phyloP scores from a whole-genome alignment of 208 protist genomes.

The Naegleria fowleri region DNA sequence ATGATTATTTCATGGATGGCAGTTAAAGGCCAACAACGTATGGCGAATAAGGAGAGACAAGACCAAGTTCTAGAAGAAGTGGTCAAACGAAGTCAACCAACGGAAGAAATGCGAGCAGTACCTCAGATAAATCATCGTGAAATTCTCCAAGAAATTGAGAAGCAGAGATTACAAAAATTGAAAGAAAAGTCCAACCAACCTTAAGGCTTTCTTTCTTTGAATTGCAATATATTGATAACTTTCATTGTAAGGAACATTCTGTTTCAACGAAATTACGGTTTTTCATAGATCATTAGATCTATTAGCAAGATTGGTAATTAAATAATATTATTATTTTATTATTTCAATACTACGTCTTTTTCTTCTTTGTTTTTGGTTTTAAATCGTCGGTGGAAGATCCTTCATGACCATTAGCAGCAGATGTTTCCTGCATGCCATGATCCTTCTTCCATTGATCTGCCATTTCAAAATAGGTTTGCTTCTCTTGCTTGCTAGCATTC shows the following conservation, averaged over 20 bases:
- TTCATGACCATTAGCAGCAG: too few relatives aligned
- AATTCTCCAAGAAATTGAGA: neutral
- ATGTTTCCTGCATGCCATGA: too few relatives aligned
- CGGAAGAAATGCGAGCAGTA: neutral
- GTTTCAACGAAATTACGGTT: too few relatives aligned
- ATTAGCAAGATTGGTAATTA: too few relatives aligned
- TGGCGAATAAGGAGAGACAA: neutral
- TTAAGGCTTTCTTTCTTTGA: too few relatives aligned
- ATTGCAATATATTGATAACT: too few relatives aligned
- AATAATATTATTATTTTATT: too few relatives aligned
- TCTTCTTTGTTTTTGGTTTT: too few relatives aligned
- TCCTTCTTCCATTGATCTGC: neutral
- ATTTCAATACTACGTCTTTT: too few relatives aligned
- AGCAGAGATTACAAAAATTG: neutral
- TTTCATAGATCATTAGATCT: too few relatives aligned
- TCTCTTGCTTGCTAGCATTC: neutral
- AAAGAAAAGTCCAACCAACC: neutral
- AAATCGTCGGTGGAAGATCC: too few relatives aligned
- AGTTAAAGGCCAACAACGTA: neutral
- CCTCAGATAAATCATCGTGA: neutral
- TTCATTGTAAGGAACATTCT: too few relatives aligned
- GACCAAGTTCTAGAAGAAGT: neutral
- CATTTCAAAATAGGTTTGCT: conserved; percentile 5
- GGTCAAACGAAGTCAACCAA: neutral
- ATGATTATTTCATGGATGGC: neutral